Evolutionary conservation across 306 rosid genomes (phyloP).

Genomic region (Psophocarpus tetragonolobus): DNA sequence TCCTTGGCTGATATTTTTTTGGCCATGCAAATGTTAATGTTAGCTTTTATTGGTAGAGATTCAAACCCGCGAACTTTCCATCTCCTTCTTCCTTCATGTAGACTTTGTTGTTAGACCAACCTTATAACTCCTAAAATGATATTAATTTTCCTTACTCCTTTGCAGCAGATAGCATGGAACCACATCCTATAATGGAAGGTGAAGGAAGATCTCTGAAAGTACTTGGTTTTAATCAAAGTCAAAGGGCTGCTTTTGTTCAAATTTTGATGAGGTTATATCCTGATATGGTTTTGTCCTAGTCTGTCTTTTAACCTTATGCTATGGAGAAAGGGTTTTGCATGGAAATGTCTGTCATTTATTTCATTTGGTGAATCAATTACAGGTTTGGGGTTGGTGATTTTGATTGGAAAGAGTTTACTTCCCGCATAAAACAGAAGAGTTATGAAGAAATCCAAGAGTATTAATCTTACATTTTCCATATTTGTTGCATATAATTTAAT

Average conservation of each 20-base stretch:
- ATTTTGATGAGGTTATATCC: conserved; percentile 76
- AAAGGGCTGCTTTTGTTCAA: conserved; percentile 91
- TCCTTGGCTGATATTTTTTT: not conserved
- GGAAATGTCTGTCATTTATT: conserved; percentile 31
- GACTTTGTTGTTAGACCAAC: too few species aligned
- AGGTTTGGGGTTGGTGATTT: conserved; percentile 92
- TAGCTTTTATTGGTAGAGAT: too few species aligned
- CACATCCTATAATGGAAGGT: conserved; percentile 93
- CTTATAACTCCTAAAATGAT: too few species aligned
- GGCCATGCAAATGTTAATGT: too few species aligned
- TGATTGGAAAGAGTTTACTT: conserved; percentile 85
- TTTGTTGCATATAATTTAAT: conserved; percentile 2
- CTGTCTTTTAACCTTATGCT: conserved; percentile 6
- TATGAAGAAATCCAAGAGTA: conserved; percentile 82
- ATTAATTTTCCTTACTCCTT: conserved; percentile 24
- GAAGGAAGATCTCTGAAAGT: conserved; percentile 91
- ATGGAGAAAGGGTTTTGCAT: conserved; percentile 32
- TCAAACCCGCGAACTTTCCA: too few species aligned
- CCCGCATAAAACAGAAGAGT: conserved; percentile 89
- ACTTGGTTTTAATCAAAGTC: conserved; percentile 91
- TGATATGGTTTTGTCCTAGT: conserved; percentile 26
- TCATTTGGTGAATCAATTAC: conserved; percentile 37
- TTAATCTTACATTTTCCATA: conserved; percentile 26
- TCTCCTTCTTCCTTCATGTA: too few species aligned
- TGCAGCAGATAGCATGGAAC: conserved; percentile 73